A percentile compares a stretch with the other conserved stretches of the same genome.
These are phyloP conservation scores for Rehmannia glutinosa DNA, from an alignment of 257 asterid genomes.

Conservation along the genomic window DNA sequence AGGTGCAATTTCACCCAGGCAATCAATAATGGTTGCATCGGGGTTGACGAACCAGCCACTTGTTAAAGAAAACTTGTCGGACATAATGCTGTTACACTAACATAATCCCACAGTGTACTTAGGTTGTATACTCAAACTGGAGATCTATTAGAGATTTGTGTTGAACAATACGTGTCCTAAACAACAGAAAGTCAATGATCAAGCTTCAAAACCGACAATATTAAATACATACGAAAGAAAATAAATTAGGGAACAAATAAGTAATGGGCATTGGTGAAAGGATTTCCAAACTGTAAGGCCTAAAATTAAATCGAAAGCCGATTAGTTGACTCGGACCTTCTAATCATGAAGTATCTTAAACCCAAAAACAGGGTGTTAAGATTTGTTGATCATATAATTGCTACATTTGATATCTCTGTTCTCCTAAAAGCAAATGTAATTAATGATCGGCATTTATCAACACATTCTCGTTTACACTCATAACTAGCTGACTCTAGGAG, in stretches of 20 bases:
- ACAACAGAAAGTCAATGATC: not conserved
- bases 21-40: slow-evolving; percentile 55
- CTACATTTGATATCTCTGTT: not conserved
- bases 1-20: slow-evolving; percentile 45
- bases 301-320: not conserved
- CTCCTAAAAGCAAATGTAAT: not conserved
- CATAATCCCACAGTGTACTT: slow-evolving; percentile 58
- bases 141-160: slow-evolving; percentile 71
- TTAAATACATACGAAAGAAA: not conserved
- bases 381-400: not conserved
- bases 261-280: not conserved
- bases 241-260: not conserved
- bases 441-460: not conserved
- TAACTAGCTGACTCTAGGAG: too few species aligned
- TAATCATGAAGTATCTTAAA: not conserved
- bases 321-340: not conserved
- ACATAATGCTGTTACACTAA: slow-evolving; percentile 49
- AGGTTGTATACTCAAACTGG: slow-evolving; percentile 55
- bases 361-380: not conserved
- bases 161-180: slow-evolving; percentile 68
- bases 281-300: not conserved
- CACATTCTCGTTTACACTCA: not conserved
- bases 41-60: slow-evolving; percentile 75
- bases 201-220: not conserved
- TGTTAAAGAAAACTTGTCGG: slow-evolving; percentile 57